Base-by-base conservation (phyloP, 441 rosid genomes). In the Erodium moschatum region DNA sequence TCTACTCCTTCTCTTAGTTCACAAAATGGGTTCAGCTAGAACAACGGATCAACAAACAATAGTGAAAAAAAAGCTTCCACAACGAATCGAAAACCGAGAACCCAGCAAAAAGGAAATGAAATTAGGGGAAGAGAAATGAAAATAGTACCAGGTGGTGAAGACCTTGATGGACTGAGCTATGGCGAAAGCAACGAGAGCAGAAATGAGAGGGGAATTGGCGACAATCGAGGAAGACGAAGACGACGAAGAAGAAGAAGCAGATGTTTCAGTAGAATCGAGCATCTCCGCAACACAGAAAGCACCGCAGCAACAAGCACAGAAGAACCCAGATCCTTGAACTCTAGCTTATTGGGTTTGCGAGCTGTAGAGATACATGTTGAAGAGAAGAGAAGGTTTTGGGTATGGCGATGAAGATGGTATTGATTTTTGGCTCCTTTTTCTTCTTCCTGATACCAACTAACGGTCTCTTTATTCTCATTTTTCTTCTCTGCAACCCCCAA, bases 131-230 rank as follows among this genome's bases (percentile, higher is more conserved):
- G 38, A 38, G 5, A 5, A 38, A 58, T 6, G 35, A 64, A 21
- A 70, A 60, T n/a, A n/a, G n/a, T 85, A 87, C 97, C 96, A 81
- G 79, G 85, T 69, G 78, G 88, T 84, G 81, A 91, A 82, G 77
- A 88, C 62, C 83, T 93, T 91, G 76, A 75, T 77, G 68, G 79
- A 73, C 63, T 93, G 98, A 31, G 95, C 92, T 69, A 93, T 67
- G 66, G 81, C 78, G 70, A 88, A 85, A 38, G 91, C 79, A 6
- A 78, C 38, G 10, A 88, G 6, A 50, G 98, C 86, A 12, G 83
- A 86, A 60, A 88, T 63, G 50, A 93, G 89, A 74, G 96, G 96
- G 64, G 75, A 89, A 74, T 89, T 93, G 6, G 78, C 67, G 48
- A 82, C 68, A 6, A 84, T 44, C 0, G 88, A 79, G 4, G 78